phyloP scores from a whole-genome alignment of 805 yeast species.

The Starmerella riodocensis region DNA sequence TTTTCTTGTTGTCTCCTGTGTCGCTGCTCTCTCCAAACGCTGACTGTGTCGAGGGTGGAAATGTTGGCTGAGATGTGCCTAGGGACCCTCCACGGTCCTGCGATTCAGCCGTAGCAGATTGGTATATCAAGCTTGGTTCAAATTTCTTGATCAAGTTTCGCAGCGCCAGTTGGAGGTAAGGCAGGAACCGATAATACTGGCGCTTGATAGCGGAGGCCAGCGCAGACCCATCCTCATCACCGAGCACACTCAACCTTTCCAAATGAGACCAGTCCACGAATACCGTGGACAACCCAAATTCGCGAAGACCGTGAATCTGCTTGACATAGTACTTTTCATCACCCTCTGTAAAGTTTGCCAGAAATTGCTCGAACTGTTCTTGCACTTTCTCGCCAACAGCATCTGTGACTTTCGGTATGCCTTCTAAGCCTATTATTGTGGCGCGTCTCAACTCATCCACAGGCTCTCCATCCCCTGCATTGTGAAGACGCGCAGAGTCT shows the following conservation, averaged over 20 bases:
- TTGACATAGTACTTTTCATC: constrained; percentile 48
- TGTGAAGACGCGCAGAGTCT: not conserved
- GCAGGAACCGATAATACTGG: constrained; percentile 85
- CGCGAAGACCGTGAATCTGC: constrained; percentile 69
- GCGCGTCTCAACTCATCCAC: constrained; percentile 18
- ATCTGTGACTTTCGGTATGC: constrained; percentile 75
- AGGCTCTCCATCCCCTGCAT: constrained; percentile 8
- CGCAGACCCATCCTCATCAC: constrained; percentile 45
- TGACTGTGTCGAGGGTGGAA: constrained; percentile 3
- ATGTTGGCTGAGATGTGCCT: not conserved
- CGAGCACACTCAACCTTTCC: constrained; percentile 39
- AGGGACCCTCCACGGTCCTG: not conserved
- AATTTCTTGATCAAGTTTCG: constrained; percentile 56
- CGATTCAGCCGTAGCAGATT: constrained; percentile 3
- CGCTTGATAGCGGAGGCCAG: constrained; percentile 79
- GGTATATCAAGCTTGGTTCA: constrained; percentile 53
- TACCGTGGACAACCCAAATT: constrained; percentile 59
- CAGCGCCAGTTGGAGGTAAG: constrained; percentile 66
- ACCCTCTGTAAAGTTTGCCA: constrained; percentile 48
- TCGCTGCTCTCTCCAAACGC: constrained; percentile 19
- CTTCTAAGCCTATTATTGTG: constrained; percentile 15
- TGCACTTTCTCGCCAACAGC: constrained; percentile 87
- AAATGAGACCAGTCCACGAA: constrained; percentile 79
- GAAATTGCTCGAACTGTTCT: constrained; percentile 75
- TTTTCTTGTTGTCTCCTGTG: constrained; percentile 42